Evolutionary conservation across 495 filamentous ascomycete species (phyloP).

Genomic region (Neurospora tetrasperma): DNA sequence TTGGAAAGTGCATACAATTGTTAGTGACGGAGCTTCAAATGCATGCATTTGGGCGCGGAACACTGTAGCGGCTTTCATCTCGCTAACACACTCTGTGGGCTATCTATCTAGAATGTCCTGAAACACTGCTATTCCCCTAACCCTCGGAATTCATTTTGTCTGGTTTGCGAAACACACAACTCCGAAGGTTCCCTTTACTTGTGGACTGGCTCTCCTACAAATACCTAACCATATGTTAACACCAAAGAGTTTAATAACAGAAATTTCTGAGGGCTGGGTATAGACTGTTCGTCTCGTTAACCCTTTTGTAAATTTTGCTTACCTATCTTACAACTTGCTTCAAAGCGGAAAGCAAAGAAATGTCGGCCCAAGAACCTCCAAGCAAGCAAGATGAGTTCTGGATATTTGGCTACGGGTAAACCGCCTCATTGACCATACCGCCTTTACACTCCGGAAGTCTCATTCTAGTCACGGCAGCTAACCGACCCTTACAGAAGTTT

Average conservation of each 20-base stretch:
- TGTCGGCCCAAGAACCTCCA: slow-evolving; percentile 14
- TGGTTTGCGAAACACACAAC: background rate
- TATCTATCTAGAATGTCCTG: background rate
- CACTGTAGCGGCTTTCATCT: background rate
- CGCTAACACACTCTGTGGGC: background rate
- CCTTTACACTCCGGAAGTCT: background rate
- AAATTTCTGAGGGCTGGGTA: background rate
- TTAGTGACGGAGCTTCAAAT: background rate
- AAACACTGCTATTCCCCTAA: background rate
- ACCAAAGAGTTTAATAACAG: background rate
- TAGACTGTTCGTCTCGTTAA: background rate
- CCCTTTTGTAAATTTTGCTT: background rate
- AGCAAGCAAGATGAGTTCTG: slow-evolving; percentile 51
- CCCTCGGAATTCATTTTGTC: background rate
- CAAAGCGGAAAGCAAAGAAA: background rate
- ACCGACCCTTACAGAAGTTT: slow-evolving; percentile 54
- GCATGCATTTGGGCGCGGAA: background rate
- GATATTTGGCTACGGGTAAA: slow-evolving; percentile 87
- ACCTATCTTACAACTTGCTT: background rate
- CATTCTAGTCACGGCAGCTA: slow-evolving; percentile 13
- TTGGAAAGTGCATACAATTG: background rate
- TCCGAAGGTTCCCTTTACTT: background rate
- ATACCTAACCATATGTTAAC: background rate
- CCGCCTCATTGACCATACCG: slow-evolving; percentile 3
- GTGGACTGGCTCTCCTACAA: background rate